Evolutionary conservation across 179 eudicot genomes (phyloP), one percentile per base, ranked within the genome.

Genomic region (Spergularia azorica): DNA sequence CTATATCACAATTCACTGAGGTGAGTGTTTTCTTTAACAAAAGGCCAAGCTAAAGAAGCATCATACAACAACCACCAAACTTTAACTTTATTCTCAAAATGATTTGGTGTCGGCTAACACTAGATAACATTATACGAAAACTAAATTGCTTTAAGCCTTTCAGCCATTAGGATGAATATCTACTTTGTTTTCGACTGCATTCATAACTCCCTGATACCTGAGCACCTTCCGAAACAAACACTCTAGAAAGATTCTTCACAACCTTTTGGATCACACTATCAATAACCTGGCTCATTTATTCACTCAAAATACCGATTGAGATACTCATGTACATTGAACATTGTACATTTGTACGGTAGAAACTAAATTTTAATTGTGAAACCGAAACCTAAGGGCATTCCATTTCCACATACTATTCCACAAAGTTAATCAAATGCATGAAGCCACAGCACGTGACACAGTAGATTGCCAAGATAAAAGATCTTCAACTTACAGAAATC

Each of bases 211-310:
- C 46, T 32, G 9, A 55, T 75, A 95, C 98, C 97, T 95, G 95
- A 86, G 84, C 81, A 70, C 97, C 88, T 75, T 91, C 89, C 73
- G 97, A 88, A 72, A 84, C 84, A 74, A 95, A 87, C 77, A 87
- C 80, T 63, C 86, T 69, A 7, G 96, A 90, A 76, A 93, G 85
- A 79, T 91, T 95, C 81, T 90, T 89, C 41, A 89, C 95, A 51
- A 87, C 93, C 81, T 91, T 93, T 82, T 88, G 88, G 62, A 95
- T 86, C 78, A 95, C 82, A 67, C 79, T 79, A 83, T 93, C 97
- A 79, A 95, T 83, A 48, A 90, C 93, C 98, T 95, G 81, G 81
- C 84, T 79, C 63, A 70, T 76, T 55, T 72, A 13, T 63, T 20
- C 32, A 46, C 57, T 56, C 38, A 36, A 69, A 56, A n/a, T 62